Base-by-base conservation (phyloP, 2,329 filamentous ascomycete species). In the Aspergillus aculeatus region DNA sequence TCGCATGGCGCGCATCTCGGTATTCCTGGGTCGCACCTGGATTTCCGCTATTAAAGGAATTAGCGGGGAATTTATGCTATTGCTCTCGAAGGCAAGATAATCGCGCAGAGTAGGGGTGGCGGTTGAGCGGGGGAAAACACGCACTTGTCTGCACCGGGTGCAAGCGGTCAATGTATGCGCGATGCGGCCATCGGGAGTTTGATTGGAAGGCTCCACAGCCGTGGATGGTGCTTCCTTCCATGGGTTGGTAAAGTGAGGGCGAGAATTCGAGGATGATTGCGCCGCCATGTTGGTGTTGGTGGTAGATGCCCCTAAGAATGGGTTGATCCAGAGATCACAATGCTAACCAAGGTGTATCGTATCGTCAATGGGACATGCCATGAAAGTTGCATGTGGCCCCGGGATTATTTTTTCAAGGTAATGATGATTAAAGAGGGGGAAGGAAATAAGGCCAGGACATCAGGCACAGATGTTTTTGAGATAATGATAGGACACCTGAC, bases 1-100 rank as follows among this genome's bases (percentile, higher is more conserved):
- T 97, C 92, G 80, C 95, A 99, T 23, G 94, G 93, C 19, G 91
- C 85, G 77, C 95, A 99, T 71, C 90, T 89, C 47, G 95, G 95
- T 23, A 99, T 85, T 14, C 90, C 91, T 4, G 95, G 91, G 77
- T 98, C 95, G 81, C 95, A 99, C 81, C 92, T 85, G 41, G 94
- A 98, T 82, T 99, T 99, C 70, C 94, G 88, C 93, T 96, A 72
- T 60, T 59, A 21, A 16, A 48, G 35, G 24, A 14, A 50, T 64
- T 38, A 66, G 58, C 47, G 38, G 32, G 11, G 24, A 21, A 9
- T 54, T n/a, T 5, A 47, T 11, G 23, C 11, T n/a, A 52, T 3
- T n/a, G 14, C 52, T 38, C 14, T 53, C 19, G n/a, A 32, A 21
- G 32, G 31, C 11, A 44, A 29, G 31, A 32, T 41, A 44, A 49